A percentile compares a stretch with the other conserved stretches of the same genome.
These are phyloP conservation scores for Salvia hispanica DNA, from an alignment of 257 asterid genomes.

Conservation along the genomic window DNA sequence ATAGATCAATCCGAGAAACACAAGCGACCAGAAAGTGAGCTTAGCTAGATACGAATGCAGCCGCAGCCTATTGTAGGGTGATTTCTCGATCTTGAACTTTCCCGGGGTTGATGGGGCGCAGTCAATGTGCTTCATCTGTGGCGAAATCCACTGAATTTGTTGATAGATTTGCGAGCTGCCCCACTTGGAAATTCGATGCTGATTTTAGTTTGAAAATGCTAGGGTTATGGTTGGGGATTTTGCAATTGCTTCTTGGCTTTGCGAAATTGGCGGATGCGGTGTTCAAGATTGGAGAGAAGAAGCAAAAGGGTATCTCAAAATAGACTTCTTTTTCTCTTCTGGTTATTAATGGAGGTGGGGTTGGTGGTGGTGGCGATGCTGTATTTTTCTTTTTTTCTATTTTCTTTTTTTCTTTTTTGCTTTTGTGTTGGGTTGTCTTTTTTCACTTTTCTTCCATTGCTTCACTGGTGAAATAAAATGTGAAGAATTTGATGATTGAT, in stretches of 20 bases:
- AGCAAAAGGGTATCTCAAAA: constrained; percentile 29
- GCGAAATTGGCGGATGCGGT: constrained; percentile 30
- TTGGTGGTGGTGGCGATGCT: constrained; percentile 52
- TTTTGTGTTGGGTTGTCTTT: constrained; percentile 3
- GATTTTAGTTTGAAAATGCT: constrained; percentile 32
- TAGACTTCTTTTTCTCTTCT: constrained; percentile 28
- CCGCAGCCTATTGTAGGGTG: constrained; percentile 69
- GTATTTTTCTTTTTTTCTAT: constrained; percentile 1
- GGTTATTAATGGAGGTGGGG: constrained; percentile 34
- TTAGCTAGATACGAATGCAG: constrained; percentile 73
- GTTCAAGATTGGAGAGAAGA: constrained; percentile 26
- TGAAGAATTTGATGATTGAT: constrained; percentile 42
- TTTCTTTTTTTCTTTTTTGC: neutral
- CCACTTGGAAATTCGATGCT: constrained; percentile 27
- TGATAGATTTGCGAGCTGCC: constrained; percentile 33
- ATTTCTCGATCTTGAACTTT: constrained; percentile 96
- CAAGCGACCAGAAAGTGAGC: constrained; percentile 88
- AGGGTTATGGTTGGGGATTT: constrained; percentile 37
- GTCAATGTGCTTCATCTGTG: constrained; percentile 78
- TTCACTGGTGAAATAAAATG: constrained; percentile 33
- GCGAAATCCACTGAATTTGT: constrained; percentile 32
- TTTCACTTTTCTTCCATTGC: constrained; percentile 18
- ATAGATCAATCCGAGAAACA: constrained; percentile 80
- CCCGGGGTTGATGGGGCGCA: constrained; percentile 77
- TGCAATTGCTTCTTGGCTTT: neutral